Conservation (phyloP, 805 yeast species). For the Pichia deserticola region DNA sequence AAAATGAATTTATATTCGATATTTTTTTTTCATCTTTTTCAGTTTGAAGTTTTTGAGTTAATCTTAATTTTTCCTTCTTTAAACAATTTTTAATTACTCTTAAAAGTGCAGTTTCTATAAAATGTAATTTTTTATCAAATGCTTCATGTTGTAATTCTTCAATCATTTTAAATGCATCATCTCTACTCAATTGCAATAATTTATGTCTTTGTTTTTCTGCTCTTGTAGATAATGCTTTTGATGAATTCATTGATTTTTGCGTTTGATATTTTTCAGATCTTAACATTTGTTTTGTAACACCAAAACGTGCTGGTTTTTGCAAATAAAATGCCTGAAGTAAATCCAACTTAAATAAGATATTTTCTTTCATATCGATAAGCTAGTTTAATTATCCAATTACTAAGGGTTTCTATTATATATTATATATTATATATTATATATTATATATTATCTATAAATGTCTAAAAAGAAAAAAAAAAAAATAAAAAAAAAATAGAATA, state of each 20-base stretch:
- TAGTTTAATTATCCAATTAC: too few relatives aligned
- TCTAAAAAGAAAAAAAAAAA: not conserved
- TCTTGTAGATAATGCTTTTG: not conserved
- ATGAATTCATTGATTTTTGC: not conserved
- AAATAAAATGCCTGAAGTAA: constrained; percentile 45
- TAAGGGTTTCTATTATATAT: too few relatives aligned
- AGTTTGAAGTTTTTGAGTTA: not conserved
- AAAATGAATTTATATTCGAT: not conserved
- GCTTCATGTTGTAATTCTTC: constrained; percentile 35
- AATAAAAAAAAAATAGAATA: not conserved
- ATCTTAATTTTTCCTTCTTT: constrained; percentile 11
- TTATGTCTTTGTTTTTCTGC: constrained; percentile 24
- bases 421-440: too few relatives aligned
- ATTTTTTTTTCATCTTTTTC: not conserved
- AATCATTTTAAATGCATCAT: constrained; percentile 41
- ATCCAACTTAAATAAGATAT: constrained; percentile 47
- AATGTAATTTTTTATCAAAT: constrained; percentile 42
- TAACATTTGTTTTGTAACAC: constrained; percentile 40
- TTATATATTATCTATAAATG: too few relatives aligned
- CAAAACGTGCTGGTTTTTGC: constrained; percentile 41
- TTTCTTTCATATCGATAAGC: constrained; percentile 24
- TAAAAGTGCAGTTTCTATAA: constrained; percentile 25
- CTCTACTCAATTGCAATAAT: constrained; percentile 27
- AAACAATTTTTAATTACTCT: constrained; percentile 36
- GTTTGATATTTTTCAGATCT: constrained; percentile 31